Conservation (phyloP, 2,329 filamentous ascomycete species). For the Scolecobasidium constrictum region DNA sequence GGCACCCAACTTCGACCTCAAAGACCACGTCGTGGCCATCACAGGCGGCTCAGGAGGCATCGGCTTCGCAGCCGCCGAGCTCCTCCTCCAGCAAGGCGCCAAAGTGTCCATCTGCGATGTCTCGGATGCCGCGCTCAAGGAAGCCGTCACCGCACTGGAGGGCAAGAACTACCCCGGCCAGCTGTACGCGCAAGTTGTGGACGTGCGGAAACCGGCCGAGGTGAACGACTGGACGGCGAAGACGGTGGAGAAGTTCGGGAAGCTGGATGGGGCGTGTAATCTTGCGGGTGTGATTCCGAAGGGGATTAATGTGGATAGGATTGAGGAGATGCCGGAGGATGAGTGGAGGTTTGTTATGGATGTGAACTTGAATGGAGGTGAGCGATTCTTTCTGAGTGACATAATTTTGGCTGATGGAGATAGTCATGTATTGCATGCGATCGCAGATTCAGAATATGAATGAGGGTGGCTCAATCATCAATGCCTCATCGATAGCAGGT, state of each 20-base stretch:
- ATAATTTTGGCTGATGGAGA: slow-evolving; percentile 12
- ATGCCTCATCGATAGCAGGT: slow-evolving; percentile 42
- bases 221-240: slow-evolving; percentile 25
- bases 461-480: slow-evolving; percentile 26
- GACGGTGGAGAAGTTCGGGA: slow-evolving; percentile 21
- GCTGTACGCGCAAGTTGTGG: slow-evolving; percentile 17
- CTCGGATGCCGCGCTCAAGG: background rate
- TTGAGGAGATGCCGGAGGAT: slow-evolving; percentile 22
- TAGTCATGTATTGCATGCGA: slow-evolving; percentile 27
- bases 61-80: slow-evolving; percentile 5
- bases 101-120: slow-evolving; percentile 7
- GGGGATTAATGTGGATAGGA: slow-evolving; percentile 18
- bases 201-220: slow-evolving; percentile 21
- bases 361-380: slow-evolving; percentile 26
- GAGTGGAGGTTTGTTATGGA: slow-evolving; percentile 29
- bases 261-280: slow-evolving; percentile 28
- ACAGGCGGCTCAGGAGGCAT: slow-evolving; percentile 7
- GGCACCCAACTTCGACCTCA: slow-evolving; percentile 4
- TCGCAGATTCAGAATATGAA: slow-evolving; percentile 31
- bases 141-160: background rate
- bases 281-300: slow-evolving; percentile 35
- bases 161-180: background rate
- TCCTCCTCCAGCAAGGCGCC: slow-evolving; percentile 3
- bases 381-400: slow-evolving; percentile 9
- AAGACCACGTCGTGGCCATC: slow-evolving; percentile 6